Base-by-base conservation (phyloP, 2,329 filamentous ascomycete genomes). In the Fusarium newnesense region DNA sequence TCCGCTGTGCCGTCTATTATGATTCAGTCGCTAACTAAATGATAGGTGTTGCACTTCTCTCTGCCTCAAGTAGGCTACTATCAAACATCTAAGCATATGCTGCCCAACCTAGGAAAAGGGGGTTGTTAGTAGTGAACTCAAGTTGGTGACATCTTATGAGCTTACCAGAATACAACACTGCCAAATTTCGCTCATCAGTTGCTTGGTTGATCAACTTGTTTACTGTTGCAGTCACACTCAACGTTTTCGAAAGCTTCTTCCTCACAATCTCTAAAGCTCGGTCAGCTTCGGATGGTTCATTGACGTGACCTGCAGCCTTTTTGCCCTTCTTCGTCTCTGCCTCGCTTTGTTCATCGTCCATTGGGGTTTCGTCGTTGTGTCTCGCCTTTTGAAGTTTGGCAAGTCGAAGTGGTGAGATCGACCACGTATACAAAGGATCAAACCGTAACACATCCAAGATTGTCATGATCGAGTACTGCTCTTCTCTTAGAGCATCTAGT, bases 401-500 rank as follows among this genome's bases (percentile, higher is more conserved):
- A 65, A 92, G 82, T 26, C 90, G 86, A 39, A 92, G 85, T 0
- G 90, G 90, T 16, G 94, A 96, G 63, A 98, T 91, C 40, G 94
- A 96, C 96, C 96, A 99, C 69, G 91, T 96, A 81, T 98, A 97
- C 69, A 99, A 85, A 2, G 96, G 97, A 86, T 99, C 96, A 82
- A 98, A 98, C n/a, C 97, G 93, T 67, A 99, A 85, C 28, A 99
- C 97, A 79, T 99, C 97, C 26, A 99, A 90, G 60, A 99, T 95
- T 1, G 96, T 98, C 95, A 98, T 98, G 84, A 99, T 99, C 49
- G 93, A 95, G 80, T 97, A 97, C 18, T 94, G 94, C 81, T 99
- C 96, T 77, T 97, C 93, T n/a, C 96, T 92, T 40, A 99, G 86
- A 4, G 97, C 95, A 70, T 98, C 95, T 37, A 99, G 89, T 0